Evolutionary conservation across 352 stramenopile genomes (phyloP).

Genomic region (Pythium pyrilobum): DNA sequence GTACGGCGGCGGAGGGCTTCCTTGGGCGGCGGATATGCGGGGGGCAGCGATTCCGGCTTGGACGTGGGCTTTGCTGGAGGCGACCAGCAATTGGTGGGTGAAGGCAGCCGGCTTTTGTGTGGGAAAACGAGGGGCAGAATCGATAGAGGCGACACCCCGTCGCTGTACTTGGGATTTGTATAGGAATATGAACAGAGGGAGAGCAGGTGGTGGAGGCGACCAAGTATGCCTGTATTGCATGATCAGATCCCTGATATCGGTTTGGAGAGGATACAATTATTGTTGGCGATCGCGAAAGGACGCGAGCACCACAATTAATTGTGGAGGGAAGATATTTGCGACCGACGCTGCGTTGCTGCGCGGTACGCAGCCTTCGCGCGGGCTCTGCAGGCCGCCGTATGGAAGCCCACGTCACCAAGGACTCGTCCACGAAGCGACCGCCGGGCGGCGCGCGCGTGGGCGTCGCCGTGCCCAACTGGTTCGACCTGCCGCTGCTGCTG

Average conservation of each 20-base stretch:
- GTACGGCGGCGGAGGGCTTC: not conserved
- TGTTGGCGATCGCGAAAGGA: not conserved
- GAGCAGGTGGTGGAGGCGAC: not conserved
- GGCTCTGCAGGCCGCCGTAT: not conserved
- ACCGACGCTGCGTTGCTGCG: no score
- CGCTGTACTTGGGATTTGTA: conserved; percentile 23
- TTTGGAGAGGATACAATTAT: not conserved
- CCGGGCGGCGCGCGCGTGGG: not conserved
- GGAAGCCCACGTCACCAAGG: not conserved
- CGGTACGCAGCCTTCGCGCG: not conserved
- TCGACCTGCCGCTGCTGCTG: conserved; percentile 58
- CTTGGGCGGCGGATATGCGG: no score
- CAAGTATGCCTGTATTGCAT: not conserved
- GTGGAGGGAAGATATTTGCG: no score
- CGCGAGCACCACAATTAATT: no score
- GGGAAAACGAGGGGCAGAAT: conserved; percentile 11
- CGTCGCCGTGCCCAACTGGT: conserved; percentile 41
- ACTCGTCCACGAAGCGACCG: not conserved
- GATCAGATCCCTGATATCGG: not conserved
- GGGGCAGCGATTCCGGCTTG: no score
- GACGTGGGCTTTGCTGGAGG: not conserved
- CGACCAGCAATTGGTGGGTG: conserved; percentile 7
- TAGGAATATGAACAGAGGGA: no score
- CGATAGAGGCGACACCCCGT: conserved; percentile 26
- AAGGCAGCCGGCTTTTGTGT: no score